Evolutionary conservation across 164 flowering plant genomes (phyloP).

Genomic region (Nymphaea thermarum): DNA sequence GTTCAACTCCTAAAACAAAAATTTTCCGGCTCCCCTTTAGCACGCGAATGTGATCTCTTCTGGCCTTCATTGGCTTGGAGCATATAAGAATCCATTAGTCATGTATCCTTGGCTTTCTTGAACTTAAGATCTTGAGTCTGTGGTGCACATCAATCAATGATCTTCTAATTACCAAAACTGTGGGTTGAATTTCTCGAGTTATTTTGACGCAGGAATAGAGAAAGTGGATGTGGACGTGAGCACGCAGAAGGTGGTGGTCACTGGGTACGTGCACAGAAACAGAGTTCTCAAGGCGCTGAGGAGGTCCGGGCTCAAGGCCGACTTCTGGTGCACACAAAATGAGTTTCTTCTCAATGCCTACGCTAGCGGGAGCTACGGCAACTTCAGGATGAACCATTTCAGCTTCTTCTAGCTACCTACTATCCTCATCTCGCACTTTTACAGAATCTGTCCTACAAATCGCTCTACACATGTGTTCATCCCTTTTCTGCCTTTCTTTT

Average conservation of each 20-base stretch:
- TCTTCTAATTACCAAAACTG: not conserved
- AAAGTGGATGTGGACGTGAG: constrained; percentile 52
- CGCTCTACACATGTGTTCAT: not conserved
- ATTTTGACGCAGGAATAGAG: constrained; percentile 37
- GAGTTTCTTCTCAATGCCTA: constrained; percentile 45
- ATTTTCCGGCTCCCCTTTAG: no score
- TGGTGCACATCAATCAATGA: not conserved
- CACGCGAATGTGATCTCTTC: no score
- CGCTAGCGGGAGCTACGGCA: constrained; percentile 24
- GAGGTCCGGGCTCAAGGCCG: constrained; percentile 52
- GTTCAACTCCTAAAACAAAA: no score
- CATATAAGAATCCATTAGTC: no score
- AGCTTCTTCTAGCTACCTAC: not conserved
- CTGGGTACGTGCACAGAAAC: constrained; percentile 44
- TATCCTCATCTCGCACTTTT: not conserved
- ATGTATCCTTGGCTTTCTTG: not conserved
- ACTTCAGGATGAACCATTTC: constrained; percentile 32
- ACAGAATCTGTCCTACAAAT: not conserved
- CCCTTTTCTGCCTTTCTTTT: not conserved
- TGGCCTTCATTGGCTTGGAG: no score
- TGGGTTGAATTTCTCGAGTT: not conserved
- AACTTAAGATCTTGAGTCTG: not conserved
- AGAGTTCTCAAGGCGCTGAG: constrained; percentile 45
- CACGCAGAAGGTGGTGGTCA: constrained; percentile 49
- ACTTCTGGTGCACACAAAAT: constrained; percentile 56